phyloP scores from a whole-genome alignment of 2,329 filamentous ascomycete species.

The Exophiala phaeomuriformis region DNA sequence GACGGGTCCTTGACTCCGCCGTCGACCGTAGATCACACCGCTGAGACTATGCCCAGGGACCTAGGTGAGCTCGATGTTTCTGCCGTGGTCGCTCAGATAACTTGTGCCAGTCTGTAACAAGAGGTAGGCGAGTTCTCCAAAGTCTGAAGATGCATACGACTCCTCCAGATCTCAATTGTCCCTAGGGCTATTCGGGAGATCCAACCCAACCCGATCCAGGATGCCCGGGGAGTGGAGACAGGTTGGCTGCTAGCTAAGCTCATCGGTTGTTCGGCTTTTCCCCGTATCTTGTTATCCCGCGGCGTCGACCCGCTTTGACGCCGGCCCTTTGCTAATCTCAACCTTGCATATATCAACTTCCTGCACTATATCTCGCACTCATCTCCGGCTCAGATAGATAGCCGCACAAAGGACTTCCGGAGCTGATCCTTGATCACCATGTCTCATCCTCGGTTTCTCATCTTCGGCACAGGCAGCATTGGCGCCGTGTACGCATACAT shows the following conservation, averaged over 20 bases:
- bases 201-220: too few relatives aligned
- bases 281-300: not conserved
- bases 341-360: not conserved
- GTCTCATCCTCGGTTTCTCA: slow-evolving; percentile 27
- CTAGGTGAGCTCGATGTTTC: too few relatives aligned
- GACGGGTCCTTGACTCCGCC: too few relatives aligned
- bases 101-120: too few relatives aligned
- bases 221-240: not conserved
- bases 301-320: not conserved
- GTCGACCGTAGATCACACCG: too few relatives aligned
- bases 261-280: not conserved
- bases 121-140: too few relatives aligned
- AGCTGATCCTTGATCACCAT: slow-evolving; percentile 1
- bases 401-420: not conserved
- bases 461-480: slow-evolving; percentile 32
- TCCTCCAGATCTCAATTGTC: too few relatives aligned
- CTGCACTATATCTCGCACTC: not conserved
- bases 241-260: not conserved
- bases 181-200: too few relatives aligned
- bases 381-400: not conserved
- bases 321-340: not conserved
- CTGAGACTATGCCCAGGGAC: too few relatives aligned
- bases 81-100: too few relatives aligned
- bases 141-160: too few relatives aligned
- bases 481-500: slow-evolving; percentile 31